Evolutionary conservation across 2,329 filamentous ascomycete species (phyloP), one percentile per base, ranked within the genome.

Genomic region (Aureobasidium namibiae): DNA sequence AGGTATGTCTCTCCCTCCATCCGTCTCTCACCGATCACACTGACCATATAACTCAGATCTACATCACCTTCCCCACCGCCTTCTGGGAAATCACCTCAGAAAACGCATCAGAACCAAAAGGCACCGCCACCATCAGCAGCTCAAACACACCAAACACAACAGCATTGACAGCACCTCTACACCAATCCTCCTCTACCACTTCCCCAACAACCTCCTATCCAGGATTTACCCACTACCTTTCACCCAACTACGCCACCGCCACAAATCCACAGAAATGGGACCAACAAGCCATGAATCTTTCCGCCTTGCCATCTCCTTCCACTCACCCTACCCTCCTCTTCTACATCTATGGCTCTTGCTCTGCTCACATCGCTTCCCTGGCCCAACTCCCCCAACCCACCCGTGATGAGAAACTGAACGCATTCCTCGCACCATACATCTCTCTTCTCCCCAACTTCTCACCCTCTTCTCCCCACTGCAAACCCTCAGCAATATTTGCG

Each of bases 281-380:
- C 56, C 65, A 66, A 52, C 63, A 92, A 73, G 82, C 84, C 56
- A 79, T 95, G 60, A 91, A 92, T 60, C 80, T 96, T 23, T 85
- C 87, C 42, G 83, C 86, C 1, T 78, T 95, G 2, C 78, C 82
- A 0, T 65, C 68, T 0, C 67, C 74, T 1, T 78, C 76, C 53
- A 80, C 86, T 0, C 90, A 95, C 61, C 88, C 91, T 8, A 95
- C 90, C 0, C 79, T 96, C 4, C 81, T 96, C 26, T 96, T 95
- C 79, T 96, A 91, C 75, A 85, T 80, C 36, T 87, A 84, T 67
- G 87, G 87, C 38, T 80, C 79, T 21, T 82, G 85, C 68, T 84
- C 82, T 0, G 71, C 72, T 9, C 76, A 81, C 65, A 70, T 88
- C 46, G 83, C 80, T 0, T 60, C 60, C 16, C 63, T 73, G 11